Percentiles rank a stretch among this genome's conserved stretches.
phyloP scores from a whole-genome alignment of 2,329 filamentous ascomycete genomes.

The Xylariales sp. region DNA sequence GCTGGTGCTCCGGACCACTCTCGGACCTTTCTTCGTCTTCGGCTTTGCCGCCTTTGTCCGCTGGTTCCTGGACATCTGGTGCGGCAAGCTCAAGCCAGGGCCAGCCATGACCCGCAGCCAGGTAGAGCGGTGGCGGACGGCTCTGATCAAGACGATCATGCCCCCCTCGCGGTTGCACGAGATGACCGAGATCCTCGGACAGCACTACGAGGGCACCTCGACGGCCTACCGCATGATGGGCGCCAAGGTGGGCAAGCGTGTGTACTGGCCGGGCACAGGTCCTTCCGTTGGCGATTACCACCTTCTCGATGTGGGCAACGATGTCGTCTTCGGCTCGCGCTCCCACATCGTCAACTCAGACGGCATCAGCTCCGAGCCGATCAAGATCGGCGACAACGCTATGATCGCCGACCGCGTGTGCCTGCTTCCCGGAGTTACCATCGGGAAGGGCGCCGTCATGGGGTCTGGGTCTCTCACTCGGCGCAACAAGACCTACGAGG shows the following conservation, averaged over 20 bases:
- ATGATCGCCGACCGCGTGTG: slow-evolving; percentile 56
- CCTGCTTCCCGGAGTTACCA: slow-evolving; percentile 43
- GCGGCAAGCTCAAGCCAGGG: slow-evolving; percentile 31
- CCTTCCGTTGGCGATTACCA: slow-evolving; percentile 50
- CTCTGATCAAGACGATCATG: slow-evolving; percentile 38
- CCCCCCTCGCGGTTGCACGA: slow-evolving; percentile 39
- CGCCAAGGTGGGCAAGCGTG: slow-evolving; percentile 45
- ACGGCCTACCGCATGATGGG: slow-evolving; percentile 45
- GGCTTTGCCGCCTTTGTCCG: slow-evolving; percentile 35
- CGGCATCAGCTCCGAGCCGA: slow-evolving; percentile 39
- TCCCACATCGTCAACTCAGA: slow-evolving; percentile 51
- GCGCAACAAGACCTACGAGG: slow-evolving; percentile 36
- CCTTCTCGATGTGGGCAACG: slow-evolving; percentile 49
- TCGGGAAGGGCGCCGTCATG: slow-evolving; percentile 45
- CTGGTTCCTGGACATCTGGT: slow-evolving; percentile 30
- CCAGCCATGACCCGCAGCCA: slow-evolving; percentile 25
- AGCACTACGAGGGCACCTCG: slow-evolving; percentile 52
- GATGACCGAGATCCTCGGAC: slow-evolving; percentile 46
- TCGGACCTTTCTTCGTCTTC: slow-evolving; percentile 42
- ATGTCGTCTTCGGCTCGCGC: slow-evolving; percentile 56
- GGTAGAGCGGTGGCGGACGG: slow-evolving; percentile 38
- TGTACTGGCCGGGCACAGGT: slow-evolving; percentile 56
- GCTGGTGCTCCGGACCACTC: slow-evolving; percentile 30
- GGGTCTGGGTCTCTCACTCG: slow-evolving; percentile 49
- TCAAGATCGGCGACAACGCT: slow-evolving; percentile 41